Conservation (phyloP, 192 early-diverging fungal species). For the Dimargaris cristalligena region DNA sequence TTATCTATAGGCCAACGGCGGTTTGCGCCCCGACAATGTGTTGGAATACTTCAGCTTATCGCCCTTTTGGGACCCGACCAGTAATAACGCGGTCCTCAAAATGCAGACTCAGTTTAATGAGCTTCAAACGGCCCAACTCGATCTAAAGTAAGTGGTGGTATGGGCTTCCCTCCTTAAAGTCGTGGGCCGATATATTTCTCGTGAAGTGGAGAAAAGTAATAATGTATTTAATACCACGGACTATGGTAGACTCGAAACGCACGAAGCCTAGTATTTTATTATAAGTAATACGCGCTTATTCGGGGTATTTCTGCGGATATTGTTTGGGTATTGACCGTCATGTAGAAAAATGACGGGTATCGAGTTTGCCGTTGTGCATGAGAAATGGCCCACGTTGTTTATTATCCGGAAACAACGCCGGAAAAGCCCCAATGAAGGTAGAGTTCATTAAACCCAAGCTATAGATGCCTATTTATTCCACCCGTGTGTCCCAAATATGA, state of each 20-base stretch:
- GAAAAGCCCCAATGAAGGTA: slow-evolving; percentile 35
- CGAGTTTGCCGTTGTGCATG: slow-evolving; percentile 56
- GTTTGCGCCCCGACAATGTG: slow-evolving; percentile 54
- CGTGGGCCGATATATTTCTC: too few relatives aligned
- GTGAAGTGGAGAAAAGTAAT: too few relatives aligned
- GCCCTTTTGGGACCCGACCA: slow-evolving; percentile 64
- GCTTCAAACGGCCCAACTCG: slow-evolving; percentile 29
- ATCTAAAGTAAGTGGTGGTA: slow-evolving; percentile 15
- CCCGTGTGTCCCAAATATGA: too few relatives aligned
- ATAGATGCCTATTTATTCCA: too few relatives aligned
- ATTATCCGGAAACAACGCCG: slow-evolving; percentile 55
- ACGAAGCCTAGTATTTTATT: too few relatives aligned
- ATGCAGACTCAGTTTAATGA: slow-evolving; percentile 77
- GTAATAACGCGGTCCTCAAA: slow-evolving; percentile 58
- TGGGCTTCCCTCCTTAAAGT: neutral
- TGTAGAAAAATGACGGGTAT: slow-evolving; percentile 51
- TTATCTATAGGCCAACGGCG: slow-evolving; percentile 33
- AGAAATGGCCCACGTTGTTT: slow-evolving; percentile 45
- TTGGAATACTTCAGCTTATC: slow-evolving; percentile 66
- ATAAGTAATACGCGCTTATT: too few relatives aligned
- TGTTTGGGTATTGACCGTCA: too few relatives aligned
- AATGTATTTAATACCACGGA: too few relatives aligned
- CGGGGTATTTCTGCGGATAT: too few relatives aligned
- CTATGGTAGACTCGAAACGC: too few relatives aligned
- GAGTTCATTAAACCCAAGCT: too few relatives aligned